Conservation (phyloP, 2,329 filamentous ascomycete genomes). For the Metarhizium anisopliae region DNA sequence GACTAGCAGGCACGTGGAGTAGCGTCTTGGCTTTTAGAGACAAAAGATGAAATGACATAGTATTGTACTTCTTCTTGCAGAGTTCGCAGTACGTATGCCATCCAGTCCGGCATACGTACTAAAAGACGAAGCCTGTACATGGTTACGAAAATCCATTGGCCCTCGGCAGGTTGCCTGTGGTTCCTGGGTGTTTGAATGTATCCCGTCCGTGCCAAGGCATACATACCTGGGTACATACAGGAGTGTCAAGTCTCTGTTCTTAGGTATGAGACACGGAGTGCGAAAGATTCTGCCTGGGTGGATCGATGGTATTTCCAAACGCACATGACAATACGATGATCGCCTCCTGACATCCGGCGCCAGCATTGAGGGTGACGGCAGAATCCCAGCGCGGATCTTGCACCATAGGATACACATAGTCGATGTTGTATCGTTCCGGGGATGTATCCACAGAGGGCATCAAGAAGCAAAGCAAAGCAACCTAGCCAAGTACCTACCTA, state of each 20-base stretch:
- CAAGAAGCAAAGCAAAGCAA: too few relatives aligned
- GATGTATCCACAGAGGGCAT: too few relatives aligned
- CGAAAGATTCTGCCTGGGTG: neutral
- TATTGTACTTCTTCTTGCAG: neutral
- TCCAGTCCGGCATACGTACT: neutral
- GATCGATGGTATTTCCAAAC: neutral
- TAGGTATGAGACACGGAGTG: neutral
- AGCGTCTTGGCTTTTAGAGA: conserved; percentile 6
- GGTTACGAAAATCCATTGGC: too few relatives aligned
- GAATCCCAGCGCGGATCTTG: neutral
- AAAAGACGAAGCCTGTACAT: too few relatives aligned
- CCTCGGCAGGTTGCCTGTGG: too few relatives aligned
- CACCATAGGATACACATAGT: too few relatives aligned
- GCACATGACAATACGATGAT: neutral
- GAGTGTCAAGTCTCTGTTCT: too few relatives aligned
- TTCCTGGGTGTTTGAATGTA: neutral
- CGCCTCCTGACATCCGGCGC: neutral
- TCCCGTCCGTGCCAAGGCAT: neutral
- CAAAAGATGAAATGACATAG: conserved; percentile 1
- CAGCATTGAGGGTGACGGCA: neutral
- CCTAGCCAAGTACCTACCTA: too few relatives aligned
- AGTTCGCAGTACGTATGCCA: neutral
- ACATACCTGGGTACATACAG: neutral
- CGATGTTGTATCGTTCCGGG: too few relatives aligned
- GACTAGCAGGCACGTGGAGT: conserved; percentile 8